A percentile compares a stretch with the other conserved stretches of the same genome.
These are phyloP conservation scores for Neurospora sp. DNA, from an alignment of 495 filamentous ascomycete species.

Conservation along the genomic window DNA sequence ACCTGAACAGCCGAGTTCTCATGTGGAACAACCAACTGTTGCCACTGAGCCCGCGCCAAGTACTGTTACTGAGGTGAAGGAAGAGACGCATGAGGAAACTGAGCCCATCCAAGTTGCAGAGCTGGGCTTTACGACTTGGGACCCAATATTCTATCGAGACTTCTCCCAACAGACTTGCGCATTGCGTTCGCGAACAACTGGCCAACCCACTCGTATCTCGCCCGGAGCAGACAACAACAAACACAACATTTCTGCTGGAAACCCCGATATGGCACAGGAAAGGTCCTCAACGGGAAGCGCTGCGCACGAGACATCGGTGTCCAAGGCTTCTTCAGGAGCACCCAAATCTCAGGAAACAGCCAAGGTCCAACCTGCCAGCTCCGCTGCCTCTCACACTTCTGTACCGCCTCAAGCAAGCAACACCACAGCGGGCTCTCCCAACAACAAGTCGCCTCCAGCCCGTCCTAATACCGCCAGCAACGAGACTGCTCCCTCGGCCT, in stretches of 20 bases:
- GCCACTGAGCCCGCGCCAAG: background rate
- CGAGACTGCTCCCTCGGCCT: background rate
- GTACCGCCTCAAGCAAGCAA: background rate
- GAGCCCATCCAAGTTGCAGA: constrained; percentile 1
- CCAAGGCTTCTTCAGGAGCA: background rate
- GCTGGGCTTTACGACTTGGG: constrained; percentile 21
- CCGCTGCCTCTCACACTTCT: constrained; percentile 2
- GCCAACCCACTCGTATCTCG: constrained; percentile 15
- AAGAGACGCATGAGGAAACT: background rate
- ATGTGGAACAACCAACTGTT: background rate
- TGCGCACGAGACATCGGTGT: constrained; percentile 1
- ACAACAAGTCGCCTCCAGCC: background rate
- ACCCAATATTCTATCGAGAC: constrained; percentile 9
- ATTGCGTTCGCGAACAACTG: constrained; percentile 17
- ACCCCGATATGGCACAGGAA: constrained; percentile 1
- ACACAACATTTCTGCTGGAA: background rate
- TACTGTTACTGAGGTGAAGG: background rate
- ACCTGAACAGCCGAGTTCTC: constrained; percentile 5
- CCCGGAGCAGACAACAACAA: background rate
- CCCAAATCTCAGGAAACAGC: background rate
- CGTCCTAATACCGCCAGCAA: background rate
- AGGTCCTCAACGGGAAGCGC: constrained; percentile 2
- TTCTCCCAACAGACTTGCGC: constrained; percentile 12
- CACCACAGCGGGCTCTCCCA: background rate
- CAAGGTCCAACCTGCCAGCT: background rate